Base-by-base conservation (phyloP, 106 monocot species). In the Dendrobium catenatum region DNA sequence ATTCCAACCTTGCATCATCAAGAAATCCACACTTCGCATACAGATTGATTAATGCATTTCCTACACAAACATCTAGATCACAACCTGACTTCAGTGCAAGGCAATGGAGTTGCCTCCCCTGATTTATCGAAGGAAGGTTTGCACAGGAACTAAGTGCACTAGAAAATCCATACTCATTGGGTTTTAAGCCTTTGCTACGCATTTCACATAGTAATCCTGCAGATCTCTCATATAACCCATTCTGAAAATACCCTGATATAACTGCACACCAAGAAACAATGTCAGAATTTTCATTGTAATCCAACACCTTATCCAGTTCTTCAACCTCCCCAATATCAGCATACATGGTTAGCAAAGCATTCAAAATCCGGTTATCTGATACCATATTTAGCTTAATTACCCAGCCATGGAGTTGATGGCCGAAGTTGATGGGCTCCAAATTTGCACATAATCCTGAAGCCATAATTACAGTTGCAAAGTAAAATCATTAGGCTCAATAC, bases 291-390 rank as follows among this genome's bases (percentile, higher is more conserved):
- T 83, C 55, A 4, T 81, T 84, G 78, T 68, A 77, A 33, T 61
- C 56, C 24, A 92, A 90, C 3, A 92, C 15, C 76, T 82, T 83
- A 42, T 88, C 87, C 5, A 90, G 64, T 27, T 88, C 88, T 47
- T 88, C 74, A 2, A 87, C 75, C 33, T 55, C 46, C 17, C 89
- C 87, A 75, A 26, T 80, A 84, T 87, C 87, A 16, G 85, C 85
- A 74, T 90, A 95, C 90, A 92, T 90, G 20, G 90, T 88, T 31
- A 92, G 77, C 11, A 95, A 79, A 59, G 95, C 80, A 83, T 92
- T 95, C 26, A 33, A 72, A 51, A 92, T 84, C 17, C 82, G 84
- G 73, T 80, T 76, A 40, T 90, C 79, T 55, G 75, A 82, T 0
- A 40, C 76, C 56, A 92, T 56, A 29, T 80, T 79, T 19, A 51